phyloP scores from a whole-genome alignment of 345 rosid species.

The Crucihimalaya himalaica region DNA sequence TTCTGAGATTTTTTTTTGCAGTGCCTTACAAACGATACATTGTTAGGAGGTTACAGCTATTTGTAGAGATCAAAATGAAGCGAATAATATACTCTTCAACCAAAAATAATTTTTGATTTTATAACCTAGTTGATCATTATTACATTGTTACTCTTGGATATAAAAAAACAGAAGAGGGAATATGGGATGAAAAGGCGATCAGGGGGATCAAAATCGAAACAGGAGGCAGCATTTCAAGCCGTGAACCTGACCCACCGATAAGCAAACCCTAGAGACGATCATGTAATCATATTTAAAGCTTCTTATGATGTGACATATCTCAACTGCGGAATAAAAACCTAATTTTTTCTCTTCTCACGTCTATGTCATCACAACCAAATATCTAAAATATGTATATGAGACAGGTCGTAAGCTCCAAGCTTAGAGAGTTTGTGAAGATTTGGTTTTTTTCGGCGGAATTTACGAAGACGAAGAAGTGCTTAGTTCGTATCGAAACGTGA shows the following conservation, averaged over 20 bases:
- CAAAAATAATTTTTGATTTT: not conserved
- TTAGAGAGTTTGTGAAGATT: no score
- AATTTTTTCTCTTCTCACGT: no score
- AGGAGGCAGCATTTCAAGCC: not conserved
- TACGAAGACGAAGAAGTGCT: no score
- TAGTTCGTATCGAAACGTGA: no score
- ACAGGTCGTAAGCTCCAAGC: no score
- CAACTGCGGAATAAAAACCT: not conserved
- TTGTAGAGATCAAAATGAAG: not conserved
- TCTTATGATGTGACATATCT: not conserved
- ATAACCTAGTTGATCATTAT: not conserved
- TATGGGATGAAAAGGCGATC: not conserved
- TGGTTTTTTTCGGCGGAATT: no score
- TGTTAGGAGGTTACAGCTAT: not conserved
- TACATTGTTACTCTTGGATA: not conserved
- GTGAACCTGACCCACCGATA: not conserved
- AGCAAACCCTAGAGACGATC: not conserved
- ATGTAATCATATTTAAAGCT: not conserved
- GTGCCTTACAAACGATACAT: not conserved
- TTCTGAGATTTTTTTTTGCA: not conserved
- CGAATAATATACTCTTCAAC: no score
- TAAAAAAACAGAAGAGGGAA: not conserved
- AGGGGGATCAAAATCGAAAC: not conserved
- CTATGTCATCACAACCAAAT: no score
- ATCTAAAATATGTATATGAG: no score